Base-by-base conservation (phyloP, 495 filamentous ascomycete genomes). In the Penicillium parvum region DNA sequence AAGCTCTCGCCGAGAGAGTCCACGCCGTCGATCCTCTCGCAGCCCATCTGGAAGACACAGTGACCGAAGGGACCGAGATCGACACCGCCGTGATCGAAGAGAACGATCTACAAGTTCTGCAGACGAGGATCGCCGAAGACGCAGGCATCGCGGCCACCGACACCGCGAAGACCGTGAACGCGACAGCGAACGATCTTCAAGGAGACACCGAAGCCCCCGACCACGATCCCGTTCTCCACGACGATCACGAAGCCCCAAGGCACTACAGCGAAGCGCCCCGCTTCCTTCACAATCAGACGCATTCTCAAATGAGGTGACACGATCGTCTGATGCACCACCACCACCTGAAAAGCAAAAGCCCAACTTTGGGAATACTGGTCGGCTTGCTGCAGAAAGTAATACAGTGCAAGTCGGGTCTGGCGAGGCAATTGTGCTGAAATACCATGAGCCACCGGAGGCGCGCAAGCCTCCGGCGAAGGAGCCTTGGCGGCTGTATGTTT, bases 391-490 rank as follows among this genome's bases (percentile, higher is more conserved):
- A 7, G 88, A 88, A 51, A 88, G 88, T 32, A 97, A 96, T 60
- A 85, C 88, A 2, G 73, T 96, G 5, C 81, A 81, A n/a, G 72
- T 74, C 17, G 74, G 81, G 54, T 81, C 80, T 17, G 76, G 72
- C 21, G 66, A 73, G 2, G 78, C 40, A 32, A 50, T 94, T 32
- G 82, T 88, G 2, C 72, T 99, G 15, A 97, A 97, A 71, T 97
- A 99, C 69, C 83, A 95, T 63, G 92, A 99, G 65, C 92, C 92
- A 4, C 72, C 88, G 14, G 92, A 97, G 67, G 85, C 90, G 15
- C 86, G 92, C 41, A 94, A 95, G 43, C 87, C 92, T 0, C 78
- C 91, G 0, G 53, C 82, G 0, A 82, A 83, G 33, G 79, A 88
- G 50, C 69, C 78, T 23, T 97, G 90, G 89, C 85, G 87, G 28